These are phyloP conservation scores for Trametes elegans DNA, from an alignment of 768 basidiomycete species.

Conservation along the genomic window DNA sequence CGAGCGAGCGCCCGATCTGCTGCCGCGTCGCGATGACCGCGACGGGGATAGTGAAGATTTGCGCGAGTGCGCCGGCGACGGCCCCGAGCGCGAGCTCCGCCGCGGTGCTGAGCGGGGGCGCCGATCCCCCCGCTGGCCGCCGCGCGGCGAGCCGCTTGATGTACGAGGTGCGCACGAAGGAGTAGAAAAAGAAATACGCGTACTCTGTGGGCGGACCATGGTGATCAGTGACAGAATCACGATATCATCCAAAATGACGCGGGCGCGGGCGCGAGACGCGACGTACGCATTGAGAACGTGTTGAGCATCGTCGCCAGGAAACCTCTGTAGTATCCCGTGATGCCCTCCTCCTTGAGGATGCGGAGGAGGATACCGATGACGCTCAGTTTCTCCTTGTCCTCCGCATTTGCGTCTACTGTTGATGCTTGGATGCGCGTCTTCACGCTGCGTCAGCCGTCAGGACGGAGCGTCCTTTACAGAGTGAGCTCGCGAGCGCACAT, in stretches of 20 bases:
- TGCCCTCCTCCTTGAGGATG: slow-evolving; percentile 79
- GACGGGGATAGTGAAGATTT: slow-evolving; percentile 98
- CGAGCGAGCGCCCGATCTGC: slow-evolving; percentile 66
- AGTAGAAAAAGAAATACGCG: slow-evolving; percentile 99
- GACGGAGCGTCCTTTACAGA: neutral
- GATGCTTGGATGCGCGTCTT: slow-evolving; percentile 94
- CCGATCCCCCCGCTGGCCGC: slow-evolving; percentile 57
- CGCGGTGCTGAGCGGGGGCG: slow-evolving; percentile 64
- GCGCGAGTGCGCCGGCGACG: slow-evolving; percentile 88
- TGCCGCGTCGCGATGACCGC: slow-evolving; percentile 97
- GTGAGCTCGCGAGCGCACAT: slow-evolving; percentile 40
- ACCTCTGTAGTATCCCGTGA: slow-evolving; percentile 83
- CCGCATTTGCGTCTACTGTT: slow-evolving; percentile 50
- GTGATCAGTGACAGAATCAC: neutral
- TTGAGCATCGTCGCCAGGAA: slow-evolving; percentile 98
- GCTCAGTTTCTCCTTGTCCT: slow-evolving; percentile 44
- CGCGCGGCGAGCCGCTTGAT: slow-evolving; percentile 64
- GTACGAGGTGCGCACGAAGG: slow-evolving; percentile 82
- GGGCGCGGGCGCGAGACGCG: slow-evolving; percentile 3
- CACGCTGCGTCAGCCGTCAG: slow-evolving; percentile 47
- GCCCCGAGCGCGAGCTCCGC: slow-evolving; percentile 89
- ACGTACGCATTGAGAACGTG: slow-evolving; percentile 95
- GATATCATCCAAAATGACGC: neutral
- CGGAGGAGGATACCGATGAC: slow-evolving; percentile 64
- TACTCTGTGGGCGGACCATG: slow-evolving; percentile 74